Base-by-base conservation (phyloP, 352 stramenopile species). In the Thalassiosira oceanica region DNA sequence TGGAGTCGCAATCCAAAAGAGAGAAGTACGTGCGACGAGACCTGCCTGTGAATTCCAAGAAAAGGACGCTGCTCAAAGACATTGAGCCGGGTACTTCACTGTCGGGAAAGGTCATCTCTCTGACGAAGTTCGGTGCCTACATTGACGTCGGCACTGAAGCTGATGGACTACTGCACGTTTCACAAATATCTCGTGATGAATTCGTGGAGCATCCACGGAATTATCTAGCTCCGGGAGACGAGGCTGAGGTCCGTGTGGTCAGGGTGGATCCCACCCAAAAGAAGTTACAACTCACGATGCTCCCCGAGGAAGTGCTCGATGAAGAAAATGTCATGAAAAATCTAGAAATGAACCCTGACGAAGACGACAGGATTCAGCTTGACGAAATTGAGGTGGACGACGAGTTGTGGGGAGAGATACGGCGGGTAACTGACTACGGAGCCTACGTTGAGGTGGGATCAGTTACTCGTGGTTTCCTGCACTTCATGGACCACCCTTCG, bases 401-500 rank as follows among this genome's bases (percentile, higher is more conserved):
- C 62, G 84, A 91, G 61, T 31, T 91, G 15, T 91, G 84, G 84
- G 84, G 81, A 24, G 76, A 85, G 45, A 72, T 91, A 11, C 74
- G 75, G 39, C 68, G 81, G 28, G 78, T 89, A 2, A 91, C 84
- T 2, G 76, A 85, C 43, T 91, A 76, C 70, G 84, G 84, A 45
- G 75, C 76, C 1, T 91, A 86, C 63, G 74, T 91, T 7, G 80
- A 89, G 58, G 48, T 91, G 13, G 81, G 79, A 18, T 70, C 79
- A 2, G 72, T 75, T 5, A 77, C 86, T 18, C 66, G 86, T 61
- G 84, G 69, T 29, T 91, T 83, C 48, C 70, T 89, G 33, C 84
- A 91, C 62, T 91, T 91, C 46, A 91, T 91, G 84, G 84, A 91
- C 54, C 84, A 91, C 71, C 81, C 84, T 4, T 46, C 71, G 26